Evolutionary conservation across 129 eudicot species (phyloP), one percentile per base, ranked within the genome.

Genomic region (Calendula officinalis): DNA sequence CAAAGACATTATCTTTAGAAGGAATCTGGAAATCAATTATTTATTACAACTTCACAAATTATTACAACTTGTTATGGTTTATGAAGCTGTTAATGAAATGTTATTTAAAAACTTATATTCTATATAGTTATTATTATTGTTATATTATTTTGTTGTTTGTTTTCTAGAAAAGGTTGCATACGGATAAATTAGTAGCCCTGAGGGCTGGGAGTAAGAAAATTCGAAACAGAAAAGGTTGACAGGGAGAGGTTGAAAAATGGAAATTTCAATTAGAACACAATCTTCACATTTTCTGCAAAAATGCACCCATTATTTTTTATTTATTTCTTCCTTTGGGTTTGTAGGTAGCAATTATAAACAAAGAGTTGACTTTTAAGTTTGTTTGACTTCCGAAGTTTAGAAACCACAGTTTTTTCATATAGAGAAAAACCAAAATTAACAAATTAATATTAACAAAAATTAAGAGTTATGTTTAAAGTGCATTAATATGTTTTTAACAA

Each of bases 211-310:
- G 55, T 55, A 63, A 64, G 66, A 64, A 64, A 73, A 64, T 44
- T 73, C 71, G 6, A 73, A 64, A 73, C 16, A 41, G 34, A 73
- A 64, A 44, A 73, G 71, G 53, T 73, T 64, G 56, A 73, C 71
- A 64, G 22, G 1, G 59, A 73, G 66, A 55, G 8, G 34, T 72
- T 55, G 32, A 16, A 47, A 72, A 57, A 45, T 64, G 71, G 46
- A 36, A 33, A 3, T 44, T 30, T 64, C 48, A 43, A 22, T 54
- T 33, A 33, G 11, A 62, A 53, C 70, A 58, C 58, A 45, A 5
- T 57, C 7, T 46, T 57, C 60, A 43, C 57, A 36, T 30, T 58
- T 69, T 69, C 49, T 50, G 27, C 11, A 37, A 45, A 33, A 11
- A 40, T 17, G 17, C 56, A 57, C 50, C 41, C 11, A 59, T 69